Evolutionary conservation across 129 eudicot genomes (phyloP).

Genomic region (Helichrysum umbraculigerum): DNA sequence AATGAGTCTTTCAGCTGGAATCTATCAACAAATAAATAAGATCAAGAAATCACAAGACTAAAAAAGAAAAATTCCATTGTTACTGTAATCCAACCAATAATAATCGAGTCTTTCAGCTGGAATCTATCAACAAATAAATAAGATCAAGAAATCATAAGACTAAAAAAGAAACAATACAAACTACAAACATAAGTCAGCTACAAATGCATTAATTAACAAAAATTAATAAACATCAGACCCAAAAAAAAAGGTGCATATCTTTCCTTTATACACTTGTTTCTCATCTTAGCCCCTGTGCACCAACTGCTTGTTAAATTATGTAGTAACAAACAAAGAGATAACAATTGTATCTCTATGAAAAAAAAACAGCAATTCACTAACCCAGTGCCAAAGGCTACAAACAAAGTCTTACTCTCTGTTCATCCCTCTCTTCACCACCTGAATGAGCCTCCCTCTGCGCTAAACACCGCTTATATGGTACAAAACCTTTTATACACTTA

Average conservation of each 20-base stretch:
- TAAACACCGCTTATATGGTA: slow-evolving; percentile 80
- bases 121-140: neutral
- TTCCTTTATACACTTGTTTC: slow-evolving; percentile 34
- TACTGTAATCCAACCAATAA: neutral
- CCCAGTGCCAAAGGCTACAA: slow-evolving; percentile 36
- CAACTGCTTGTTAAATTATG: slow-evolving; percentile 28
- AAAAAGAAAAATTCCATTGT: neutral
- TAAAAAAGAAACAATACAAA: slow-evolving; percentile 1
- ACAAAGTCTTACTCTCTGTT: slow-evolving; percentile 61
- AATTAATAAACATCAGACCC: slow-evolving; percentile 22
- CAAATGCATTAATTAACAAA: slow-evolving; percentile 39
- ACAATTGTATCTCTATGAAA: slow-evolving; percentile 26
- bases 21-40: neutral
- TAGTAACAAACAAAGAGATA: slow-evolving; percentile 30
- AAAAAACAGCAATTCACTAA: neutral
- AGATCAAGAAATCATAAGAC: neutral
- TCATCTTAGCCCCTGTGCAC: slow-evolving; percentile 31
- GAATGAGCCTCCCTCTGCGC: slow-evolving; percentile 49
- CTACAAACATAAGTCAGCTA: slow-evolving; percentile 35
- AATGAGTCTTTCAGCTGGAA: neutral
- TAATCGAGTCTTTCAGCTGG: neutral
- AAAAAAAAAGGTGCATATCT: slow-evolving; percentile 26
- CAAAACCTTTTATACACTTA: slow-evolving; percentile 45
- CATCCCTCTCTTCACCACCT: slow-evolving; percentile 50
- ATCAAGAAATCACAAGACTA: slow-evolving; percentile 4